Evolutionary conservation across 2,329 filamentous ascomycete genomes (phyloP).

Genomic region (Hymenoscyphus albidus): DNA sequence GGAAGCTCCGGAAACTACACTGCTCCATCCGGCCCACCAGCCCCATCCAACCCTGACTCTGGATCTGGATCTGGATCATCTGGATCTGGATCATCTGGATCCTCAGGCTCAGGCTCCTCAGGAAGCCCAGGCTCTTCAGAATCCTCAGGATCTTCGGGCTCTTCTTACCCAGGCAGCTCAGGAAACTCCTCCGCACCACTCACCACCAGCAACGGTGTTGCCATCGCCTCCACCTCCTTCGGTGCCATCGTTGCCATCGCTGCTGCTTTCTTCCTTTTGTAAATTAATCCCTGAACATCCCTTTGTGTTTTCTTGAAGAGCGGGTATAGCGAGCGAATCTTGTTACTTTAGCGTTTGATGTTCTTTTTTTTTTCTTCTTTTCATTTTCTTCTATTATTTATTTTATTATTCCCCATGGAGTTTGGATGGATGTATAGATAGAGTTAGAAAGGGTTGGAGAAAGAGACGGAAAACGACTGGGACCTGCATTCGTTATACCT

Average conservation of each 20-base stretch:
- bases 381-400: background rate
- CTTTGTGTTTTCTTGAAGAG: background rate
- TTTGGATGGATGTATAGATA: background rate
- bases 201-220: background rate
- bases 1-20: background rate
- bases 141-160: background rate
- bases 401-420: background rate
- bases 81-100: background rate
- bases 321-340: background rate
- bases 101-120: background rate
- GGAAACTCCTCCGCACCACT: background rate
- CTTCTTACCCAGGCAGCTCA: background rate
- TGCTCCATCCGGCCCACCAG: background rate
- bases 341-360: no score
- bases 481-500: background rate
- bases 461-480: background rate
- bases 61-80: background rate
- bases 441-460: background rate
- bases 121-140: background rate
- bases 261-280: conserved; percentile 1
- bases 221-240: background rate
- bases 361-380: no score
- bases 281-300: background rate
- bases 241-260: background rate
- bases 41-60: background rate